These are phyloP conservation scores for Euphrasia arctica DNA, from an alignment of 305 asterid species.

Conservation along the genomic window DNA sequence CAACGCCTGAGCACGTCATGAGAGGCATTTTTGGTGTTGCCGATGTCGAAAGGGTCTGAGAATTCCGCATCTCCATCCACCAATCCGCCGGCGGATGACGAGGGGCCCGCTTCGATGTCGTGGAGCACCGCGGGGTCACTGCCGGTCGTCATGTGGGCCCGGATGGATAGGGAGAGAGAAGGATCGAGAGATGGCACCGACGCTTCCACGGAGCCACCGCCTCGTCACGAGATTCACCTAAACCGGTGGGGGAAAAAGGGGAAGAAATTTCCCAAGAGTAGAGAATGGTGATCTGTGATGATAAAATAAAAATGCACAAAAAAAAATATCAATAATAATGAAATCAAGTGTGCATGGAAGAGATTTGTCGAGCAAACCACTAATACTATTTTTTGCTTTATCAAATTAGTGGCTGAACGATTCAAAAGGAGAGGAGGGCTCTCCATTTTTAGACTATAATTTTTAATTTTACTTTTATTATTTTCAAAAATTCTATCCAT, in stretches of 20 bases:
- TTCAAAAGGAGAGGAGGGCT: conserved; percentile 21
- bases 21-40: conserved; percentile 67
- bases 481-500: background rate
- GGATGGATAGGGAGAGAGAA: background rate
- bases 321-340: conserved; percentile 20
- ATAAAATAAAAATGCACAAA: background rate
- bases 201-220: conserved; percentile 55
- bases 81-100: conserved; percentile 28
- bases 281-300: background rate
- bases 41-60: conserved; percentile 84
- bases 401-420: conserved; percentile 27
- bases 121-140: conserved; percentile 31
- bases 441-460: too few species aligned
- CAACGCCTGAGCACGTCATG: conserved; percentile 73
- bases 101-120: conserved; percentile 47
- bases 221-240: conserved; percentile 18
- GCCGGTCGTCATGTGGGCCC: conserved; percentile 40
- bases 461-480: too few species aligned
- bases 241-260: conserved; percentile 7
- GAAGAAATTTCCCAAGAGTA: conserved; percentile 10
- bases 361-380: conserved; percentile 14
- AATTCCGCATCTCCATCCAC: conserved; percentile 33
- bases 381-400: conserved; percentile 22
- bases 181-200: conserved; percentile 42
- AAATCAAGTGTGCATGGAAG: conserved; percentile 27